Evolutionary conservation across 768 basidiomycete genomes (phyloP), one percentile per base, ranked within the genome.

Genomic region (Mycena metata): DNA sequence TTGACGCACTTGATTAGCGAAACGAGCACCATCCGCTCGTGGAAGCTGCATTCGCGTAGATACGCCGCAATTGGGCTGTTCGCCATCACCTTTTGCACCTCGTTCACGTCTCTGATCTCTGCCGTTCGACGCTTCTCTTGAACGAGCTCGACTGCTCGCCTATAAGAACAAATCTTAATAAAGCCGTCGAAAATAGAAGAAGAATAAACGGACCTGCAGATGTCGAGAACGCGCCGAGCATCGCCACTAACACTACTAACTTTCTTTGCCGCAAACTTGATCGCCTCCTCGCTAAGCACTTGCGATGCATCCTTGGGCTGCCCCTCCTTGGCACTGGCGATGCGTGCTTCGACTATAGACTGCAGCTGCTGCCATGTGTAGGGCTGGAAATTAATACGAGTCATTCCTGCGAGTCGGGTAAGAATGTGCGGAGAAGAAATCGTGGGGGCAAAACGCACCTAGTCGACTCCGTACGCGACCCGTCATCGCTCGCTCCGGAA

Each of bases 401-500:
- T 88, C 91, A 96, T 95, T 16, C 95, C 95, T 95, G 71, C 12
- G 61, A 30, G 15, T 52, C n/a, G 8, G 19, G 54, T 64, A 60
- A 43, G 26, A 35, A 39, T 35, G 10, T 30, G 51, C 17, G 43
- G 16, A 30, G 52, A 62, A 17, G 49, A 7, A 41, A 46, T 7
- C 23, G 50, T 5, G 36, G 57, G 12, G 16, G 35, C 26, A 49
- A 52, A 21, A 77, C 89, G 60, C 64, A 96, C 96, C 96, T 19
- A 99, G 81, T 59, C 98, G 90, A 79, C 95, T 96, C 61, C 95
- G 87, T 55, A 99, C 96, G 63, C 97, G 90, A 0, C 96, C 96
- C 3, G 86, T 91, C 89, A 99, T 92, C 13, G 93, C 93, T 50
- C 97, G 86, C 79, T 99, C 97, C 0, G 98, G 98, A 60, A 99